phyloP scores from a whole-genome alignment of 2,329 filamentous ascomycete genomes.

The Clarireedia monteithiana region DNA sequence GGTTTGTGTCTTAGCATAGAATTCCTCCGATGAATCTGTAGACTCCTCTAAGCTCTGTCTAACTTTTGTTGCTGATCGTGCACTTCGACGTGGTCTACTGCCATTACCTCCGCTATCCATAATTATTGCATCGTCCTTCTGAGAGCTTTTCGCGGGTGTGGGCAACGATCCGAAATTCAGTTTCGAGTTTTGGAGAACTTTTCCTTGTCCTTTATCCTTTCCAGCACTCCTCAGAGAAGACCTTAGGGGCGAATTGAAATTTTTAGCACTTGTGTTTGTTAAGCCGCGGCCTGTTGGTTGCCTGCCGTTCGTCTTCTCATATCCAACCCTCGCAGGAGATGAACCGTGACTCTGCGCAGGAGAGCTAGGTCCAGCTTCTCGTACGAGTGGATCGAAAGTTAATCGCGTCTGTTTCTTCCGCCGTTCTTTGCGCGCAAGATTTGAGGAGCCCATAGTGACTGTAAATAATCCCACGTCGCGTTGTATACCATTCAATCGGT shows the following conservation, averaged over 20 bases:
- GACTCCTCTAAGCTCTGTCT: neutral
- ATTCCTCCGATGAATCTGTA: slow-evolving; percentile 9
- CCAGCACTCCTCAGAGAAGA: neutral
- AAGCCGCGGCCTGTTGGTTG: neutral
- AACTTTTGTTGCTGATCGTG: neutral
- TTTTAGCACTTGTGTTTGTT: neutral
- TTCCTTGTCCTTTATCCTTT: neutral
- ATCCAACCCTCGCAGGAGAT: slow-evolving; percentile 22
- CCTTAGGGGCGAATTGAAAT: neutral
- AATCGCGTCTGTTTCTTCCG: slow-evolving; percentile 25
- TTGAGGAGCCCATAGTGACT: slow-evolving; percentile 13
- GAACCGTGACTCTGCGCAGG: slow-evolving; percentile 10
- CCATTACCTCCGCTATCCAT: neutral
- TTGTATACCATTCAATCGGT: no score
- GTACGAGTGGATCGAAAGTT: slow-evolving; percentile 18
- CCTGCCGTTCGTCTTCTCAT: slow-evolving; percentile 8
- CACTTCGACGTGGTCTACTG: neutral
- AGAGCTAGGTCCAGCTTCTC: slow-evolving; percentile 1
- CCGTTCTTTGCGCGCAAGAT: slow-evolving; percentile 17
- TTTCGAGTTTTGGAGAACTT: slow-evolving; percentile 5
- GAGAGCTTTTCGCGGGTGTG: slow-evolving; percentile 20
- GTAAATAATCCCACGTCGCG: neutral
- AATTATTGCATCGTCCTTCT: slow-evolving; percentile 6
- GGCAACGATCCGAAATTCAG: slow-evolving; percentile 15
- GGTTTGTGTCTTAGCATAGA: slow-evolving; percentile 1